Base-by-base conservation (phyloP, 148 eudicot species). In the Euryodendron excelsum region DNA sequence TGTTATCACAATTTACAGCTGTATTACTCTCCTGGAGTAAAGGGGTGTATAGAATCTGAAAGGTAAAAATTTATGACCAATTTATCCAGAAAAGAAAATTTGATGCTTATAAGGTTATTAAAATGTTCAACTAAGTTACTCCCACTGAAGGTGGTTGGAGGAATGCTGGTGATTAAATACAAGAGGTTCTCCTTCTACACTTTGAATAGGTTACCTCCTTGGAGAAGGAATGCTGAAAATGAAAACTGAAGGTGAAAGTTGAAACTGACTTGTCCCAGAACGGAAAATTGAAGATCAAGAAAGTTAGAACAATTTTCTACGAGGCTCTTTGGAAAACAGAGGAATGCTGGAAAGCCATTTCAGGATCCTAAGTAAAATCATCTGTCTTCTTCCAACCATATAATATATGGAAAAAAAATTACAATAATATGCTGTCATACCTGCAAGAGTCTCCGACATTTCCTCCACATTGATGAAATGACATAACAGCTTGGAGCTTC, bases 391-490 rank as follows among this genome's bases (percentile, higher is more conserved):
- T 59, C 30, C 30, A 33, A 63, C 68, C 36, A 1, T 3, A 66
- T 18, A 66, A 36, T 20, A 70, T 5, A 61, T 10, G 62, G 13
- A 59, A 27, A 23, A 74, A 21, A 15, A 37, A 33, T 33, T 20
- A 12, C 63, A 37, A 15, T 23, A 23, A 41, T 5, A 18, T 17
- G 48, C 30, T n/a, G 25, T 45, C 27, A 55, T 94, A 95, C 99
- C 96, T 93, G 99, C 99, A 95, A 56, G 96, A 90, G 80, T 95
- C 99, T 61, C 99, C 98, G 27, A 94, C 99, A 77, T 95, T 95
- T 78, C 99, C 99, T 66, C 99, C 99, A 75, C 99, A 95, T 80
- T 95, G 98, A 73, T 95, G 98, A 65, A 95, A 93, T 41, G 98
- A 95, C 97, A 95, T 95, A 47, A 95, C 99, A 14, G 84, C 97